phyloP scores from a whole-genome alignment of 805 yeast species.

The Wickerhamomyces sydowiorum region DNA sequence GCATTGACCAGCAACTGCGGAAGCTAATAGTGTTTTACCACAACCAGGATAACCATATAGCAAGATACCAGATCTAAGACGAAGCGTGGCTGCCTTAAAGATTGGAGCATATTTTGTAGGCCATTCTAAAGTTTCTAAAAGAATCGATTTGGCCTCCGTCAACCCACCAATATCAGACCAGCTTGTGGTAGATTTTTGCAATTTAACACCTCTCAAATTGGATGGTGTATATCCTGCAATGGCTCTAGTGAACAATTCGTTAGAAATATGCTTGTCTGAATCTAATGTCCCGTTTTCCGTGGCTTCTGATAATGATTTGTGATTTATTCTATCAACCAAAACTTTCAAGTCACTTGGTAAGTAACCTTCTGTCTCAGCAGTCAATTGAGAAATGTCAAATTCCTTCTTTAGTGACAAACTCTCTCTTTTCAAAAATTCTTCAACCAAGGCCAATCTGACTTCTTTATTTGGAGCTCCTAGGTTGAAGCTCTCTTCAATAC shows the following conservation, averaged over 20 bases:
- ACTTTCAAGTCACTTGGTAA: conserved; percentile 76
- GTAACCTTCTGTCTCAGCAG: conserved; percentile 81
- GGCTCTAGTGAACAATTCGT: conserved; percentile 46
- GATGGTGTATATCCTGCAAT: conserved; percentile 72
- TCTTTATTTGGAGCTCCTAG: conserved; percentile 66
- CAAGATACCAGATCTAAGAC: conserved; percentile 84
- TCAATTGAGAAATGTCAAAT: conserved; percentile 44
- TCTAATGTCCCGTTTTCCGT: conserved; percentile 6
- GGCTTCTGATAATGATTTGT: conserved; percentile 29
- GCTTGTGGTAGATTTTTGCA: conserved; percentile 64
- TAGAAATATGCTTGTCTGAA: conserved; percentile 15
- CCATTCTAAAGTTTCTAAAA: conserved; percentile 92
- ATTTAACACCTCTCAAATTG: conserved; percentile 77
- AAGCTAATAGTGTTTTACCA: conserved; percentile 89
- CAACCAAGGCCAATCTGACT: conserved; percentile 44
- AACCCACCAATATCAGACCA: conserved; percentile 94
- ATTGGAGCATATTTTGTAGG: conserved; percentile 95
- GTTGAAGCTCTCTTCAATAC: conserved; percentile 56
- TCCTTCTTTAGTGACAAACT: conserved; percentile 30
- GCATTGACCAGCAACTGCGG: conserved; percentile 91
- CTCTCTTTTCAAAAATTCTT: conserved; percentile 16
- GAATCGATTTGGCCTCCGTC: conserved; percentile 61
- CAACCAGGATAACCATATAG: conserved; percentile 97
- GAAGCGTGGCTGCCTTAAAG: conserved; percentile 80
- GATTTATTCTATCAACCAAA: conserved; percentile 63